Conservation (phyloP, 1,284 basidiomycete species). For the Trametes versicolor region DNA sequence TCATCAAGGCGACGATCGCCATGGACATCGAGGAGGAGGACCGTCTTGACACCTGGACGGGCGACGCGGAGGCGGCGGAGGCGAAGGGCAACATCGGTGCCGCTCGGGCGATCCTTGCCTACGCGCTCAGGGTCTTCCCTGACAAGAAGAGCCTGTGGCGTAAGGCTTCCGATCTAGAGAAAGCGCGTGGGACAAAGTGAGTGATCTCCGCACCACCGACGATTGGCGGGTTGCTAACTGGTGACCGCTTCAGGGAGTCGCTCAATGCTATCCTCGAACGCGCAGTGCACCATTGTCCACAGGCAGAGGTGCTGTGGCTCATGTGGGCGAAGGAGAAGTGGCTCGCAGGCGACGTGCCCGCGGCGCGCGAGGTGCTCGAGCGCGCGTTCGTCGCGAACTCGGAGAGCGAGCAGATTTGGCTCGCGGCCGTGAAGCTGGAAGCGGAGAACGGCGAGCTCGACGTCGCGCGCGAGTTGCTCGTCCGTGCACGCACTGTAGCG, state of each 20-base stretch:
- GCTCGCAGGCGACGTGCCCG: slow-evolving; percentile 87
- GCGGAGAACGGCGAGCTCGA: slow-evolving; percentile 91
- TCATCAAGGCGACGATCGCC: slow-evolving; percentile 94
- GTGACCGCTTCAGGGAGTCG: slow-evolving; percentile 62
- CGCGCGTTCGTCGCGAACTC: slow-evolving; percentile 95
- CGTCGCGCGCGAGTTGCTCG: slow-evolving; percentile 87
- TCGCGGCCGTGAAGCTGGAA: slow-evolving; percentile 96
- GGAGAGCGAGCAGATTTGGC: slow-evolving; percentile 96
- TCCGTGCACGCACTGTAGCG: slow-evolving; percentile 89
- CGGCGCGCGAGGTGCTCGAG: slow-evolving; percentile 88
- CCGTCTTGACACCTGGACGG: slow-evolving; percentile 87
- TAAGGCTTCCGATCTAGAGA: slow-evolving; percentile 92
- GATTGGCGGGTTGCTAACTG: slow-evolving; percentile 11
- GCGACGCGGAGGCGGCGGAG: slow-evolving; percentile 89
- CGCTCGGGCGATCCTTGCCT: slow-evolving; percentile 88
- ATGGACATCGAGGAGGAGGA: slow-evolving; percentile 98
- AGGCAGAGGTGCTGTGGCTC: slow-evolving; percentile 96
- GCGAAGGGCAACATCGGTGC: slow-evolving; percentile 82
- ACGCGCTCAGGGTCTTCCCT: slow-evolving; percentile 92
- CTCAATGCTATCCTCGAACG: slow-evolving; percentile 85
- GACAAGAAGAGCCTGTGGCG: slow-evolving; percentile 88
- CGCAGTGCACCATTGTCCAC: slow-evolving; percentile 91
- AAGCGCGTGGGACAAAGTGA: slow-evolving; percentile 84
- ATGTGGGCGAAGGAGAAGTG: slow-evolving; percentile 98
- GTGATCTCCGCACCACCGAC: slow-evolving; percentile 34